Conservation (phyloP, 495 filamentous ascomycete species). For the Penicillium paxilli region DNA sequence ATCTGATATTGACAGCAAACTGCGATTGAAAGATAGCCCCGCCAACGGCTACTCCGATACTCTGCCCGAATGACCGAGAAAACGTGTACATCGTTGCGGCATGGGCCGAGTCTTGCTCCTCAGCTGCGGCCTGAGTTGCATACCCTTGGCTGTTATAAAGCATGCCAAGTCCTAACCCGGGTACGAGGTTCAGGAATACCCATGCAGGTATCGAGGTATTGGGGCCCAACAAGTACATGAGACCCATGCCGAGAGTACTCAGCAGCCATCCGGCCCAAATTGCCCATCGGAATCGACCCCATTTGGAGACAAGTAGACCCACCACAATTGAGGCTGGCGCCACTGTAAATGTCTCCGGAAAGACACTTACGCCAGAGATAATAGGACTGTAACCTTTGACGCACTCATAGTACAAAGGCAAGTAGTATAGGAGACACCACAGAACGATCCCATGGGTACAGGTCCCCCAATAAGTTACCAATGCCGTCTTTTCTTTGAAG, state of each 20-base stretch:
- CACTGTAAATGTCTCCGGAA: slow-evolving; percentile 24
- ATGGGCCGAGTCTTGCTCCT: slow-evolving; percentile 45
- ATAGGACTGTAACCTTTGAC: slow-evolving; percentile 53
- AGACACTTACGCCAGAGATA: slow-evolving; percentile 50
- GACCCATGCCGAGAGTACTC: slow-evolving; percentile 42
- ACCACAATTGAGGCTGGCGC: slow-evolving; percentile 16
- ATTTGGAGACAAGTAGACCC: slow-evolving; percentile 46
- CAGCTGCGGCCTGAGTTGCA: slow-evolving; percentile 52
- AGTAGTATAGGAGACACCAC: slow-evolving; percentile 53
- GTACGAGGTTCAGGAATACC: slow-evolving; percentile 51
- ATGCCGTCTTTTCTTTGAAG: neutral
- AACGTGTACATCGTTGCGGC: slow-evolving; percentile 62
- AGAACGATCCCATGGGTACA: slow-evolving; percentile 11
- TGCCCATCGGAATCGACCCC: slow-evolving; percentile 52
- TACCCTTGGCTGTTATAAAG: slow-evolving; percentile 52
- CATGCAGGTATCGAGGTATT: slow-evolving; percentile 45
- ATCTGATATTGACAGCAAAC: slow-evolving; percentile 29
- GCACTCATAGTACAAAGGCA: slow-evolving; percentile 61
- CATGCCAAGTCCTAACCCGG: slow-evolving; percentile 54
- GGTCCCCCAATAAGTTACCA: neutral
- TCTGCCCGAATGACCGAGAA: slow-evolving; percentile 56
- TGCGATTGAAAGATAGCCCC: slow-evolving; percentile 59
- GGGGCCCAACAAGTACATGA: slow-evolving; percentile 44
- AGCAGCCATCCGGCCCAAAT: slow-evolving; percentile 57
- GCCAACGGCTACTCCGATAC: slow-evolving; percentile 59